phyloP scores from a whole-genome alignment of 805 yeast species.

The Metschnikowia continentalis region DNA sequence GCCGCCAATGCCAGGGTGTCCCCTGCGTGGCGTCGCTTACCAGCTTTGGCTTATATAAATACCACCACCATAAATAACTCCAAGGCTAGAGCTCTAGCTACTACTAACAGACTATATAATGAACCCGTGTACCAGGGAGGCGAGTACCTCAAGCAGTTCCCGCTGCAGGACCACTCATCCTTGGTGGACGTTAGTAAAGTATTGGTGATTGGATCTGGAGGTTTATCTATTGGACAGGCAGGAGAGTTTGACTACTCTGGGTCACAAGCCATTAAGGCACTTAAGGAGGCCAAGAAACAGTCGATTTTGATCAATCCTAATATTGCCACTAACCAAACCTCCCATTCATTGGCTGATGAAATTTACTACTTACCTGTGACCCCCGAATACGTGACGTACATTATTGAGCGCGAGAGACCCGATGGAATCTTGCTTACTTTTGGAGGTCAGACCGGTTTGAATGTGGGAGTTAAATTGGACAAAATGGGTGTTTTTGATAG shows the following conservation, averaged over 20 bases:
- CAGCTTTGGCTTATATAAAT: background rate
- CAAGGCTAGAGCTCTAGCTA: background rate
- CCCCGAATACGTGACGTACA: constrained; percentile 90
- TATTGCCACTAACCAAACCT: constrained; percentile 95
- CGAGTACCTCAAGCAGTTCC: constrained; percentile 51
- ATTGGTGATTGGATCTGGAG: constrained; percentile 94
- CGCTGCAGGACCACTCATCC: constrained; percentile 56
- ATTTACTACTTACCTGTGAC: constrained; percentile 95
- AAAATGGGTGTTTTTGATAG: constrained; percentile 91
- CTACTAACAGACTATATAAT: constrained; percentile 1
- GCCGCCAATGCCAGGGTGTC: background rate
- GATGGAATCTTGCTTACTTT: constrained; percentile 94
- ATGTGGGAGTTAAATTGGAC: constrained; percentile 92
- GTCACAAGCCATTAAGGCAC: constrained; percentile 94
- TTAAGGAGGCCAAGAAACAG: constrained; percentile 81
- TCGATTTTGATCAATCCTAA: constrained; percentile 91
- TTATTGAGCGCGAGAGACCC: constrained; percentile 93
- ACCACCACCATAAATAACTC: background rate
- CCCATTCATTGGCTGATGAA: constrained; percentile 92
- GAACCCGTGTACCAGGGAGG: constrained; percentile 55
- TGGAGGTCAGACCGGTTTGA: constrained; percentile 98
- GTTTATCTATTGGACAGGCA: constrained; percentile 95
- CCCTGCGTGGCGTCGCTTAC: background rate
- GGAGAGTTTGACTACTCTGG: constrained; percentile 98
- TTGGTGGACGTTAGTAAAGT: constrained; percentile 85